Conservation (phyloP, 78 protist species). For the Isochrysis galbana region DNA sequence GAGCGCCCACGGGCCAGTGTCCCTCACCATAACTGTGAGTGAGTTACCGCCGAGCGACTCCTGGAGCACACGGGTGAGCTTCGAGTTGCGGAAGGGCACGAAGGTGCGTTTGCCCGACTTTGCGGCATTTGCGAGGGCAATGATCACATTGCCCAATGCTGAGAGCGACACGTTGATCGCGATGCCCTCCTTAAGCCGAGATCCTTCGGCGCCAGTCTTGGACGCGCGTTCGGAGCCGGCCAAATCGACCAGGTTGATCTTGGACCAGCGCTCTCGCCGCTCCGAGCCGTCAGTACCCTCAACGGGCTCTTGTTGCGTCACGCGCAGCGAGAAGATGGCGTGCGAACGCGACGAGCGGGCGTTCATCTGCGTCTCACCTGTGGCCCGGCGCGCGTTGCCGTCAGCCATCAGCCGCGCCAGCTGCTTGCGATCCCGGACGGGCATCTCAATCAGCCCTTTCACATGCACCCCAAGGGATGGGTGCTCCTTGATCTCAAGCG, state of each 20-base stretch:
- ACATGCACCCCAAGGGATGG: neutral
- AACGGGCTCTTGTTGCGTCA: neutral
- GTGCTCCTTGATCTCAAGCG: too few species aligned
- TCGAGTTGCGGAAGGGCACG: too few species aligned
- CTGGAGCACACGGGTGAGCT: too few species aligned
- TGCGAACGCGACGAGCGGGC: slow-evolving; percentile 59
- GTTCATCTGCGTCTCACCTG: slow-evolving; percentile 62
- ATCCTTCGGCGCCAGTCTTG: slow-evolving; percentile 61
- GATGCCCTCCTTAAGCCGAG: slow-evolving; percentile 62
- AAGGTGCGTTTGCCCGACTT: too few species aligned
- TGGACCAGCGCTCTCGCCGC: neutral
- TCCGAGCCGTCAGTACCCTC: neutral
- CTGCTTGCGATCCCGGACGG: neutral
- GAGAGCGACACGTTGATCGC: slow-evolving; percentile 70
- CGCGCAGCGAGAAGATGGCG: slow-evolving; percentile 50
- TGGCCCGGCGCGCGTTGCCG: neutral
- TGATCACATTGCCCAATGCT: slow-evolving; percentile 62
- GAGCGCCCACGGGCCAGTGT: neutral
- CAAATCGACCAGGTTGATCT: neutral
- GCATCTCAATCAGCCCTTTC: neutral
- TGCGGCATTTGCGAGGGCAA: slow-evolving; percentile 45
- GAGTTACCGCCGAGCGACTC: too few species aligned
- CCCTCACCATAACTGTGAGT: too few species aligned
- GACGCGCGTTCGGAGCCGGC: neutral
- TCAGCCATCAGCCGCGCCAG: neutral